Evolutionary conservation across 805 yeast genomes (phyloP).

Genomic region (Scheffersomyces lignosus): DNA sequence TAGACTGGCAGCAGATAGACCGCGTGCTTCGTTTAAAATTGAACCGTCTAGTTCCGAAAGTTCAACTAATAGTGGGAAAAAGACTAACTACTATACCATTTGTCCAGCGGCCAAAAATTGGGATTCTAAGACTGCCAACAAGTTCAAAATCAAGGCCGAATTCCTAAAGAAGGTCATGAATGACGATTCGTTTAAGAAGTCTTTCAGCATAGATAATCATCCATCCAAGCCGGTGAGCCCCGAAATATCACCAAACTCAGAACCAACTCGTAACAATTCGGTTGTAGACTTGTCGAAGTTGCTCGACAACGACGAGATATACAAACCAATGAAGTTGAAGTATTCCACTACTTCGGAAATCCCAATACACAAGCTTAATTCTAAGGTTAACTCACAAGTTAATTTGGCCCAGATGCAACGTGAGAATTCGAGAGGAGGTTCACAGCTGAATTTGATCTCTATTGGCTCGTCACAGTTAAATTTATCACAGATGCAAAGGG

Average conservation of each 20-base stretch:
- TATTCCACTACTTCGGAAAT: constrained; percentile 40
- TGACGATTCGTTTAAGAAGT: constrained; percentile 35
- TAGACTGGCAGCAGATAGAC: constrained; percentile 14
- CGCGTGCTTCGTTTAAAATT: constrained; percentile 38
- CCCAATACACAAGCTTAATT: constrained; percentile 37
- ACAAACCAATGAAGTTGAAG: constrained; percentile 38
- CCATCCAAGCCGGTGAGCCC: constrained; percentile 40
- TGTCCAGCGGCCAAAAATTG: constrained; percentile 43
- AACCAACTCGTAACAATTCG: constrained; percentile 42
- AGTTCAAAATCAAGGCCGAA: constrained; percentile 30
- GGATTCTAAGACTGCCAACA: constrained; percentile 29
- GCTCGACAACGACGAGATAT: constrained; percentile 33
- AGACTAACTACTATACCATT: constrained; percentile 24
- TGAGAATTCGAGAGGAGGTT: too few species aligned
- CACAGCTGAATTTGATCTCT: constrained; percentile 4
- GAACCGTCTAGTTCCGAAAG: constrained; percentile 12
- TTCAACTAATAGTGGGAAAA: not conserved
- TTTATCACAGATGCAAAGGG: constrained; percentile 4
- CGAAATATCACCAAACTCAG: constrained; percentile 42
- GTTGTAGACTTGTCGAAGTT: constrained; percentile 40
- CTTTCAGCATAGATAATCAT: constrained; percentile 28
- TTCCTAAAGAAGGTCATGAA: constrained; percentile 38
- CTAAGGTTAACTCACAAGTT: constrained; percentile 42
- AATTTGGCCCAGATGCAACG: constrained; percentile 26
- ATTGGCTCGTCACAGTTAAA: not conserved